phyloP scores from a whole-genome alignment of 176 grass and related monocot species.

The Oropetium thomaeum region DNA sequence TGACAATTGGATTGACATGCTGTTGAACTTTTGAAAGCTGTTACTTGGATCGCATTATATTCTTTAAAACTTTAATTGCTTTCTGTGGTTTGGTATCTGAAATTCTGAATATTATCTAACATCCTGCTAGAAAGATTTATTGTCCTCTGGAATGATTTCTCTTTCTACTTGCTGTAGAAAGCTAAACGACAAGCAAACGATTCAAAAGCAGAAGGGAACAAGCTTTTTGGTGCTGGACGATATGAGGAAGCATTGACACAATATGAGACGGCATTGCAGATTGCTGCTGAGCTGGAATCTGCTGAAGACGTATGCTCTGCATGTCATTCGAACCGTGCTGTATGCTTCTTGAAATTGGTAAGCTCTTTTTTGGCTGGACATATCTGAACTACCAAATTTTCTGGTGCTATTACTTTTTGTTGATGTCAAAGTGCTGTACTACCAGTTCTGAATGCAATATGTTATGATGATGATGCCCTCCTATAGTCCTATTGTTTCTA shows the following conservation, averaged over 20 bases:
- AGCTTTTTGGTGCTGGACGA: conserved; percentile 46
- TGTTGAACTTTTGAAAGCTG: background rate
- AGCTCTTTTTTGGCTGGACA: background rate
- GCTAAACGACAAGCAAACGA: conserved; percentile 74
- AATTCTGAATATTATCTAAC: background rate
- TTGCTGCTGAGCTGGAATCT: conserved; percentile 75
- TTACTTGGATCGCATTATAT: background rate
- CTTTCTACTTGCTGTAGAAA: conserved; percentile 47
- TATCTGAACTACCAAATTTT: background rate
- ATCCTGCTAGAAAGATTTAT: background rate
- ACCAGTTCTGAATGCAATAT: background rate
- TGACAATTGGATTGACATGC: background rate
- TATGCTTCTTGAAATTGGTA: conserved; percentile 94
- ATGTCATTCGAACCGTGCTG: conserved; percentile 77
- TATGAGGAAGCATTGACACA: conserved; percentile 66
- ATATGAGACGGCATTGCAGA: conserved; percentile 66
- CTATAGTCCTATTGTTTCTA: background rate
- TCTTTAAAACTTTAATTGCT: background rate
- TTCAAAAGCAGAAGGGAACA: conserved; percentile 88
- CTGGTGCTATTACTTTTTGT: background rate
- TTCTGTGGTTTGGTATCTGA: background rate
- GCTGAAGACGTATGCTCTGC: conserved; percentile 65
- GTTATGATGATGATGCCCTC: background rate
- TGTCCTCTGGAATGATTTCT: conserved; percentile 5
- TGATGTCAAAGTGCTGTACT: conserved; percentile 3